Evolutionary conservation across 139 green algal genomes (phyloP), one percentile per base, ranked within the genome.

Genomic region (Chlorella sp.): DNA sequence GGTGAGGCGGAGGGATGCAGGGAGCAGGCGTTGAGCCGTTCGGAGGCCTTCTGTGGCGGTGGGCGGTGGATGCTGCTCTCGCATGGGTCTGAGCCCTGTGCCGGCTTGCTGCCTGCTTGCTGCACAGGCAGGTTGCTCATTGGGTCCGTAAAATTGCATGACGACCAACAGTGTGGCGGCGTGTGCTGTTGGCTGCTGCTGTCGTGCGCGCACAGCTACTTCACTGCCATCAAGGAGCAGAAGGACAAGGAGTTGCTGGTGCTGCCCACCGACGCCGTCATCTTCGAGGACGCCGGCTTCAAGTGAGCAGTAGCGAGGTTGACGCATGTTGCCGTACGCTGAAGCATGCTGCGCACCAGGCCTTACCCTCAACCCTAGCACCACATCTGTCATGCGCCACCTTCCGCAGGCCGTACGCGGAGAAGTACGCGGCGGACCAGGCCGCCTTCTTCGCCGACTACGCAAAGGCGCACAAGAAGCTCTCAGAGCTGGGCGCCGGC

Each of bases 231-330:
- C 17, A 93, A 94, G 83, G 81, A 85, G 60, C 74, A 85, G 71
- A 60, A 59, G 5, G 90, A 98, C 67, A 77, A 67, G 0, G 91
- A 98, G 0, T 83, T 98, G 75, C 73, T 98, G 32, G 89, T 97
- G 70, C 85, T 98, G 81, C 72, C 79, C 1, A 98, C 93, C 0
- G 94, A 98, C 67, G 86, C 89, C 3, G 79, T 32, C 34, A 67
- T 98, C 3, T 97, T 97, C 72, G 85, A 92, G 68, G 93, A 98
- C 70, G 76, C 85, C 2, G 82, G 61, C 10, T 98, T 98, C 89
- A 90, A 80, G 91, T 92, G 33, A 31, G 79, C 0, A 2, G 2
- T 34, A n/a, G n/a, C n/a, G n/a, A n/a, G n/a, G n/a, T n/a, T n/a
- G n/a, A n/a, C n/a, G n/a, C n/a, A n/a, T n/a, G n/a, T n/a, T n/a